Evolutionary conservation across 148 eudicot genomes (phyloP).

Genomic region (Amaranthus palmeri): DNA sequence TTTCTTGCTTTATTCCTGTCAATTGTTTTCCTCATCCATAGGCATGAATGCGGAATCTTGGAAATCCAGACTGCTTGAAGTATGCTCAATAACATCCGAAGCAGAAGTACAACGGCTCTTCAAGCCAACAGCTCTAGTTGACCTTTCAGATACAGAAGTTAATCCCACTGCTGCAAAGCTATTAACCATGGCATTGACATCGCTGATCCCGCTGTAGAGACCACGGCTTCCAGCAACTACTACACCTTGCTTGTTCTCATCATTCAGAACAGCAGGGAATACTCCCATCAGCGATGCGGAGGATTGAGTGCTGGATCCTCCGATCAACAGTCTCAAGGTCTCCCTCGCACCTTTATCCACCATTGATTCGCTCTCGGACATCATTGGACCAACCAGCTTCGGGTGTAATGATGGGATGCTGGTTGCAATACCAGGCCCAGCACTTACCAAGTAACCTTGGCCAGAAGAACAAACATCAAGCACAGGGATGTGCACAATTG

Average conservation of each 20-base stretch:
- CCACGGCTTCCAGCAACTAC: slow-evolving; percentile 65
- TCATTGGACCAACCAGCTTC: slow-evolving; percentile 47
- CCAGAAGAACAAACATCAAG: slow-evolving; percentile 87
- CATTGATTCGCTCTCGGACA: slow-evolving; percentile 49
- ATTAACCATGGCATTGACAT: slow-evolving; percentile 44
- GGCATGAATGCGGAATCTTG: slow-evolving; percentile 25
- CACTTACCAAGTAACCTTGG: slow-evolving; percentile 79
- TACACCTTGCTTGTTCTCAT: slow-evolving; percentile 36
- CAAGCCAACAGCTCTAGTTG: slow-evolving; percentile 11
- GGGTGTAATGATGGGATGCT: slow-evolving; percentile 51
- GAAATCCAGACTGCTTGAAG: slow-evolving; percentile 17
- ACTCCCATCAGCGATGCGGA: slow-evolving; percentile 41
- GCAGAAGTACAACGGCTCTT: neutral
- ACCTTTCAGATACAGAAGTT: slow-evolving; percentile 40
- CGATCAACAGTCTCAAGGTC: slow-evolving; percentile 68
- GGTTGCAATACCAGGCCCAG: slow-evolving; percentile 64
- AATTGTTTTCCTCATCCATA: slow-evolving; percentile 20
- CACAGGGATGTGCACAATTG: slow-evolving; percentile 83
- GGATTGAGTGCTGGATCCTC: slow-evolving; percentile 50
- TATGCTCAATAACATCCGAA: slow-evolving; percentile 20
- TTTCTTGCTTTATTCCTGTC: neutral
- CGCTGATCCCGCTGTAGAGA: slow-evolving; percentile 54
- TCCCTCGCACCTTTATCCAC: slow-evolving; percentile 79
- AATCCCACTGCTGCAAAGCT: slow-evolving; percentile 48
- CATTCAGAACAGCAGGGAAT: slow-evolving; percentile 46